phyloP scores from a whole-genome alignment of 208 protist species.

The Crithidia thermophila region DNA sequence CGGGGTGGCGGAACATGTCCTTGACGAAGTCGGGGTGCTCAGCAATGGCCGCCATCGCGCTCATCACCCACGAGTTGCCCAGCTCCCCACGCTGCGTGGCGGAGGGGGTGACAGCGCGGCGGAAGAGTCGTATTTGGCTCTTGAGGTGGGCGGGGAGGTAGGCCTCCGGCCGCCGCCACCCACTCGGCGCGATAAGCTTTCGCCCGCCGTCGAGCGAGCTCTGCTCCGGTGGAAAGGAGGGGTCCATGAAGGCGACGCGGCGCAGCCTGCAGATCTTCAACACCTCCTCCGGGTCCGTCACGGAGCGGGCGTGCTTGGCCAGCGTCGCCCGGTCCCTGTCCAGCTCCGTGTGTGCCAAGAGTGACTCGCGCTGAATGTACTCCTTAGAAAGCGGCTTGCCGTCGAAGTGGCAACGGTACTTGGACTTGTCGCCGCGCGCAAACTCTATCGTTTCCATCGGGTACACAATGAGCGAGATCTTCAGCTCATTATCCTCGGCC shows the following conservation, averaged over 20 bases:
- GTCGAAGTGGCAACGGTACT: constrained; percentile 37
- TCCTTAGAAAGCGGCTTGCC: constrained; percentile 43
- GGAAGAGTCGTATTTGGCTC: constrained; percentile 40
- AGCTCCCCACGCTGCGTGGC: constrained; percentile 52
- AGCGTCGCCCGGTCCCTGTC: constrained; percentile 20
- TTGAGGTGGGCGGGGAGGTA: constrained; percentile 40
- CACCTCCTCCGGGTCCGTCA: constrained; percentile 28
- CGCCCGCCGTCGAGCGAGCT: constrained; percentile 30
- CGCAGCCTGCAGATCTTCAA: constrained; percentile 32
- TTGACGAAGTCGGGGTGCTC: constrained; percentile 43
- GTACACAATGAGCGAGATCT: constrained; percentile 47
- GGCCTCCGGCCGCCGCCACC: constrained; percentile 44
- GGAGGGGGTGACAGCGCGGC: constrained; percentile 36
- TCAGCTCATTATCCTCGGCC: constrained; percentile 29
- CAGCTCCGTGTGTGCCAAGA: constrained; percentile 12
- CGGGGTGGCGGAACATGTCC: constrained; percentile 49
- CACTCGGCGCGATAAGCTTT: constrained; percentile 24
- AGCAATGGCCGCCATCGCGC: constrained; percentile 52
- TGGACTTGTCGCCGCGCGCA: constrained; percentile 30
- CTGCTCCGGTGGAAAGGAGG: constrained; percentile 39
- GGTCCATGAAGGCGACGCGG: constrained; percentile 45
- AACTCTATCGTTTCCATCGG: constrained; percentile 69
- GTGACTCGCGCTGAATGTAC: constrained; percentile 35
- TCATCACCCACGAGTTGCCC: constrained; percentile 74
- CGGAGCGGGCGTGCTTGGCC: constrained; percentile 9